These are phyloP conservation scores for Pontederia paniculata DNA, from an alignment of 176 grass and related monocot species.

Conservation along the genomic window DNA sequence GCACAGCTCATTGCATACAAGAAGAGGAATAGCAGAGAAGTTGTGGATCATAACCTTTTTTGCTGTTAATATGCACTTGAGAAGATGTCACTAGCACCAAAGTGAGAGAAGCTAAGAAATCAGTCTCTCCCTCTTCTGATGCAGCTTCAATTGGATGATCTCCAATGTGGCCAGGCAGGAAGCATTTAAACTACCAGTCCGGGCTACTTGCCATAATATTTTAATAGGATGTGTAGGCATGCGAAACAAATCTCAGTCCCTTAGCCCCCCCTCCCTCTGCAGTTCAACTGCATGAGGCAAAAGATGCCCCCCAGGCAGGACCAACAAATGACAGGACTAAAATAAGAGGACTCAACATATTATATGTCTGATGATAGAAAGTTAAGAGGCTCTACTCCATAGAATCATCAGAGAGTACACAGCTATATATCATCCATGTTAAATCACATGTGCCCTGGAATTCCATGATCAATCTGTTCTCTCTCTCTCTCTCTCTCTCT, in stretches of 20 bases:
- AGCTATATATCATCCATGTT: constrained; percentile 7
- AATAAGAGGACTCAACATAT: constrained; percentile 10
- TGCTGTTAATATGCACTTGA: no score
- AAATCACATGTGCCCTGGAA: constrained; percentile 3
- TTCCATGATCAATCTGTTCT: constrained; percentile 4
- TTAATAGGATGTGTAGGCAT: constrained; percentile 16
- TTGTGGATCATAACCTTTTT: no score
- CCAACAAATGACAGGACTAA: constrained; percentile 18
- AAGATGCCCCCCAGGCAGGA: constrained; percentile 23
- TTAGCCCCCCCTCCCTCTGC: neutral
- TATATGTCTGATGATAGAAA: constrained; percentile 1
- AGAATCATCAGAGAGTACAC: neutral
- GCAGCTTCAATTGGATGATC: neutral
- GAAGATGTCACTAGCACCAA: neutral
- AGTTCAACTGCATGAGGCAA: constrained; percentile 22
- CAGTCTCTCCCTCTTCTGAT: neutral
- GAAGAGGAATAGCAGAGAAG: no score
- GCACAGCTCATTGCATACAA: no score
- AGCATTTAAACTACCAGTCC: constrained; percentile 5
- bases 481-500: neutral
- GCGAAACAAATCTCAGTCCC: constrained; percentile 8
- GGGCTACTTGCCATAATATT: constrained; percentile 7
- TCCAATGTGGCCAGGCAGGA: constrained; percentile 2
- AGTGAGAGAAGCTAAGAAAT: neutral
- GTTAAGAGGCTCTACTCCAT: neutral